Evolutionary conservation across 805 yeast species (phyloP), one percentile per base, ranked within the genome.

Genomic region (Suhomyces xylopsoci): DNA sequence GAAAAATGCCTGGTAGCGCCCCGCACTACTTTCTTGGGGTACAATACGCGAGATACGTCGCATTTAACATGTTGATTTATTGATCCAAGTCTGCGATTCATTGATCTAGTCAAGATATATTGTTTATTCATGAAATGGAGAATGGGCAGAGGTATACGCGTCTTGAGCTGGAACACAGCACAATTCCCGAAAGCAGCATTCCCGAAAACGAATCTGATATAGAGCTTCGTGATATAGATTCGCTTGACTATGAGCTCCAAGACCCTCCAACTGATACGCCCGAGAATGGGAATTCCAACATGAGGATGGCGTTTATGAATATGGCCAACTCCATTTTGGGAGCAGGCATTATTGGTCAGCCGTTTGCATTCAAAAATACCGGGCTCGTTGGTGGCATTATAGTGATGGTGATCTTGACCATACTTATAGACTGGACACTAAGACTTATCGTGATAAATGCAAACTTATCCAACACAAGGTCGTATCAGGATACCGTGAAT

Each of bases 251-350:
- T n/a, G 56, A 52, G 43, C 17, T 24, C 3, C 51, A 47, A n/a
- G 55, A 46, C 49, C 46, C 7, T 20, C 17, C 20, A 26, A 45
- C 3, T 25, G 12, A 5, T 12, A 1, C 47, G 26, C 45, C 49
- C 4, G 67, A 63, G 22, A 54, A 57, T 19, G 78, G 77, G 4
- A 64, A 66, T 19, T 73, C 78, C 10, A 64, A 59, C 55, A 77
- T 92, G 79, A 81, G 80, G 53, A 87, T 87, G 90, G 97, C 97
- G 5, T 91, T 92, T 63, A 88, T 92, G 96, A 93, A 93, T 69
- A 91, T 92, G 96, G 96, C 97, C 8, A 92, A 92, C 68, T 87
- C 96, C 17, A 93, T 93, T 55, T 76, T 93, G 6, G 98, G 98
- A 0, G 97, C 98, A 0, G 98, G 98, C 7, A 89, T 93, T 50